phyloP scores from a whole-genome alignment of 305 asterid species.

The Striga hermonthica region DNA sequence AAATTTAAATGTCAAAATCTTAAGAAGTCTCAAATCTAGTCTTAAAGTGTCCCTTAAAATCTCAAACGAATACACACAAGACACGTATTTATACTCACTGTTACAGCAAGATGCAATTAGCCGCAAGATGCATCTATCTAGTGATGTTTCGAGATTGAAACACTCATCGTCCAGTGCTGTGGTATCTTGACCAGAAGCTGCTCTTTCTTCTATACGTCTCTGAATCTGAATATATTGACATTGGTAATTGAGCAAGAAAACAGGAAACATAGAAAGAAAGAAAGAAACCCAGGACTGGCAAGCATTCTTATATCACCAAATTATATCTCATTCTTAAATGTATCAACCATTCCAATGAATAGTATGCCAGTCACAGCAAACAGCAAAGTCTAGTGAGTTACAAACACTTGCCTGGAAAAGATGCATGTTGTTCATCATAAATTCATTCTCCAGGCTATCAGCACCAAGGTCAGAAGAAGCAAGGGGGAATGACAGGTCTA shows the following conservation, averaged over 20 bases:
- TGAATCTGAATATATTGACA: slow-evolving; percentile 50
- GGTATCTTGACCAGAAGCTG: slow-evolving; percentile 56
- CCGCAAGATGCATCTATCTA: slow-evolving; percentile 91
- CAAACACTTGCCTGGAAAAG: slow-evolving; percentile 55
- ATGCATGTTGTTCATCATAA: slow-evolving; percentile 72
- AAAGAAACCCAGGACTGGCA: not conserved
- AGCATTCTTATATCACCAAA: slow-evolving; percentile 7
- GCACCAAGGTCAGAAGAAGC: slow-evolving; percentile 97
- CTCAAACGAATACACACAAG: not conserved
- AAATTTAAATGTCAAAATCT: too few relatives aligned
- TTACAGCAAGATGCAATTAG: slow-evolving; percentile 94
- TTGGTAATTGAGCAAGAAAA: slow-evolving; percentile 26
- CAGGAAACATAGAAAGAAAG: not conserved
- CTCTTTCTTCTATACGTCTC: slow-evolving; percentile 66
- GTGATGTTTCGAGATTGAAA: slow-evolving; percentile 69
- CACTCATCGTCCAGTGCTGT: slow-evolving; percentile 82
- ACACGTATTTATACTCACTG: slow-evolving; percentile 38
- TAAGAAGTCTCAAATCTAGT: too few relatives aligned
- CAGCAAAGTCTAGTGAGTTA: slow-evolving; percentile 9
- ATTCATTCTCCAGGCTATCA: slow-evolving; percentile 89
- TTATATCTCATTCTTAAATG: slow-evolving; percentile 16
- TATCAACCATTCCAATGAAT: slow-evolving; percentile 13
- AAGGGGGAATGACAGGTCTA: slow-evolving; percentile 87
- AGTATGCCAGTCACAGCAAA: slow-evolving; percentile 20
- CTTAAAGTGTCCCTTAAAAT: too few relatives aligned